A percentile compares a stretch with the other conserved stretches of the same genome.
phyloP scores from a whole-genome alignment of 768 basidiomycete genomes.

The Boletus tomentosulus region DNA sequence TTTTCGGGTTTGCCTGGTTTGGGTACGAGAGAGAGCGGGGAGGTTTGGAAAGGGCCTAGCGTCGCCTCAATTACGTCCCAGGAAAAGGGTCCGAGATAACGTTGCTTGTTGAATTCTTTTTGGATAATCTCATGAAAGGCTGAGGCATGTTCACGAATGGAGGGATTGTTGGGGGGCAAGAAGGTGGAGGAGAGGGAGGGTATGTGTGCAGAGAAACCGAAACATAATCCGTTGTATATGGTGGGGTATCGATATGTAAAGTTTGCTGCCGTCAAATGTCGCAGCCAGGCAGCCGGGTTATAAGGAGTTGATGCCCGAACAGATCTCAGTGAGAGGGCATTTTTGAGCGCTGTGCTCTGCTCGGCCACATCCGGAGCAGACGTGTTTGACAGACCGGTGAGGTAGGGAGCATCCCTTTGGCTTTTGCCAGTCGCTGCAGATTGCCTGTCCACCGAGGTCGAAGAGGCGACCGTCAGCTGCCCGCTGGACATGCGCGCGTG shows the following conservation, averaged over 20 bases:
- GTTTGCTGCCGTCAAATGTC: fast-evolving
- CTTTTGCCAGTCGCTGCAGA: neutral
- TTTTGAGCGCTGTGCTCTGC: neutral
- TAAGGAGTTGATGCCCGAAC: neutral
- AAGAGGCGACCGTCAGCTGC: neutral
- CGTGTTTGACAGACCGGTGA: neutral
- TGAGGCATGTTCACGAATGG: no score
- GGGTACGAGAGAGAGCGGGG: conserved; percentile 26
- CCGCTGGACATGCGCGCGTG: neutral
- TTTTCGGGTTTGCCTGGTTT: conserved; percentile 23
- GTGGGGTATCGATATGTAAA: neutral
- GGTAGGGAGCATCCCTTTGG: neutral
- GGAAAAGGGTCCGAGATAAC: conserved; percentile 5
- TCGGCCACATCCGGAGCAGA: neutral
- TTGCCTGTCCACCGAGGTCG: fast-evolving
- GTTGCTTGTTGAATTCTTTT: no score
- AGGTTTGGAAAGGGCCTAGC: conserved; percentile 29
- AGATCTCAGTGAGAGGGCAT: neutral
- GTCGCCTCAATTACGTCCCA: neutral
- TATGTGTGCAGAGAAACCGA: neutral
- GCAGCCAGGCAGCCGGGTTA: neutral
- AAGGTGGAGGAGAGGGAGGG: neutral
- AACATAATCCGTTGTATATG: neutral
- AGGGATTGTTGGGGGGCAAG: no score
- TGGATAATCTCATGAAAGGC: no score